Base-by-base conservation (phyloP, 495 filamentous ascomycete species). In the Lichenothelia convexa region DNA sequence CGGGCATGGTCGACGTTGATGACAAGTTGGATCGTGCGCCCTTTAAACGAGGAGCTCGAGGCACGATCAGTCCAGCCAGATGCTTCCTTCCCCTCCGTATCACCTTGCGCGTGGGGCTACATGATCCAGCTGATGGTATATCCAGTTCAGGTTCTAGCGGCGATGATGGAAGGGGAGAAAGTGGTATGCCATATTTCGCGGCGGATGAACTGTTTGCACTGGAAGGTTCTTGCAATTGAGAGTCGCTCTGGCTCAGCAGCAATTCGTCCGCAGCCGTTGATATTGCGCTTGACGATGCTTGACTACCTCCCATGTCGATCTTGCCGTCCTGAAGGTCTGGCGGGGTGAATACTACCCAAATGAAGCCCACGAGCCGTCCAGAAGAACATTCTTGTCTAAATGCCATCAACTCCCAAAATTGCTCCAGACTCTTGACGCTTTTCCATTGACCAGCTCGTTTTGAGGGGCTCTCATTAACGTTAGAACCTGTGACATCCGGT, bases 351-450 rank as follows among this genome's bases (percentile, higher is more conserved):
- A 93, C 73, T 19, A 93, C 54, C 89, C 89, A 99, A 8, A 95
- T 60, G 48, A 99, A 99, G 1, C 89, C 91, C 0, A 93, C 91
- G 36, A 93, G 54, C 16, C 84, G 63, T 2, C 89, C 89, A 11
- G 82, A 76, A 18, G 85, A 87, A 50, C 89, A 99, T 54, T 99
- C 89, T 51, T 95, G 89, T 20, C 89, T 65, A 49, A 82, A 94
- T 11, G 84, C 77, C 89, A 99, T 95, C 71, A 89, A 76, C 38
- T 99, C 89, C 89, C 89, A 99, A 55, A 99, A 99, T 44, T 87
- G 75, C 21, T 86, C 83, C 21, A 95, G 54, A 0, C 75, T 78
- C 44, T 61, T 71, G 13, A 93, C 75, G 45, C 75, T 84, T 45
- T 70, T 76, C 89, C 89, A 99, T 34, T 69, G 60, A 0, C 78